Conservation (phyloP, 1,139 yeast species). For the Blastobotrys elegans region DNA sequence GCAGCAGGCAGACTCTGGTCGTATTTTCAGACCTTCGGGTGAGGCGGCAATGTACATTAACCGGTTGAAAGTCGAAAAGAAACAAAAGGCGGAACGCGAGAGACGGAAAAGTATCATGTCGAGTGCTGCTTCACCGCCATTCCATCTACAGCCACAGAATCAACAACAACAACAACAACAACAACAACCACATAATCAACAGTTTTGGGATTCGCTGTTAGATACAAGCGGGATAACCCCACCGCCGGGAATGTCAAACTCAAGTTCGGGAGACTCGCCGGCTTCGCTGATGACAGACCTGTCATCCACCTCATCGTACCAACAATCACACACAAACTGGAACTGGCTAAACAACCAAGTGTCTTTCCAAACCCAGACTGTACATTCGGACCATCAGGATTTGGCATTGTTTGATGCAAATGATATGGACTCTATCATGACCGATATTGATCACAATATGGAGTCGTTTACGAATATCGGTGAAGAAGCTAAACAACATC, state of each 20-base stretch:
- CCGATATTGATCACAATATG: constrained; percentile 8
- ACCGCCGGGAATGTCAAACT: neutral
- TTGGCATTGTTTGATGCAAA: neutral
- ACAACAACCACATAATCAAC: neutral
- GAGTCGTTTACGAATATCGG: constrained; percentile 17
- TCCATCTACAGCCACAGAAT: neutral
- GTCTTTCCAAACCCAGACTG: neutral
- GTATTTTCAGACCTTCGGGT: constrained; percentile 32
- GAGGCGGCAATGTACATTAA: constrained; percentile 32
- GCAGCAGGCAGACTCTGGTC: constrained; percentile 28
- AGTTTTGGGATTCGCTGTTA: neutral
- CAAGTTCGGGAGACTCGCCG: constrained; percentile 12
- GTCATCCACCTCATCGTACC: neutral
- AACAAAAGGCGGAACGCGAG: constrained; percentile 22
- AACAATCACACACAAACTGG: neutral
- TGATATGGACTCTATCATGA: constrained; percentile 1
- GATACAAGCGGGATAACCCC: neutral
- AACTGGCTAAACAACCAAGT: neutral
- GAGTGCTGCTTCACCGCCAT: neutral
- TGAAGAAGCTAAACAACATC: neutral
- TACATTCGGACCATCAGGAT: neutral
- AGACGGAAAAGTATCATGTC: constrained; percentile 21
- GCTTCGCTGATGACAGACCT: constrained; percentile 16
- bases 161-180: neutral
- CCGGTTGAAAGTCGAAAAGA: constrained; percentile 23